These are phyloP conservation scores for Mytilinidion resinicola DNA, from an alignment of 495 filamentous ascomycete genomes.

Conservation along the genomic window DNA sequence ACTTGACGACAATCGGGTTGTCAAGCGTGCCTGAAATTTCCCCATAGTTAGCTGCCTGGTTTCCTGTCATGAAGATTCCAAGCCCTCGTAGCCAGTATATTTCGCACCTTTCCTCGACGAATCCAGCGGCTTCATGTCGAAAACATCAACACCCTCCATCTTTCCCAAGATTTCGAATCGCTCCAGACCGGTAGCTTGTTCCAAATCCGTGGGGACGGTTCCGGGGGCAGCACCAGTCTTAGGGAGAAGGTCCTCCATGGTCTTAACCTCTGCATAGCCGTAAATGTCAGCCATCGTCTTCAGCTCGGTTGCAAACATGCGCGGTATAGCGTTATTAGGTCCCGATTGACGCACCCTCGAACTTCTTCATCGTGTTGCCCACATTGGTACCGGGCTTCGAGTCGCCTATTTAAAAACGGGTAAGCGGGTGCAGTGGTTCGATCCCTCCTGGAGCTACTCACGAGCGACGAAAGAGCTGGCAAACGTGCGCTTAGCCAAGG, in stretches of 20 bases:
- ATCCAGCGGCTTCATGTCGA: slow-evolving; percentile 96
- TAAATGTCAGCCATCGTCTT: neutral
- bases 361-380: slow-evolving; percentile 24
- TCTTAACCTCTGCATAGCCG: slow-evolving; percentile 63
- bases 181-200: slow-evolving; percentile 94
- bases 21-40: slow-evolving; percentile 66
- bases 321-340: neutral
- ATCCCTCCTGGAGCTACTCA: slow-evolving; percentile 38
- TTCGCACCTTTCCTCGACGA: slow-evolving; percentile 72
- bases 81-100: neutral
- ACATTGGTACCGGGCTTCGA: slow-evolving; percentile 12
- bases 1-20: slow-evolving; percentile 82
- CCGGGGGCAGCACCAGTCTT: slow-evolving; percentile 69
- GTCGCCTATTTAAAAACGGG: slow-evolving; percentile 18
- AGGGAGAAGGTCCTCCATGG: slow-evolving; percentile 69
- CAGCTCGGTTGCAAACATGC: neutral
- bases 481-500: slow-evolving; percentile 54
- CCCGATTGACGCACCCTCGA: neutral
- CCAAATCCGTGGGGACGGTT: slow-evolving; percentile 83
- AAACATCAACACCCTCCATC: slow-evolving; percentile 96
- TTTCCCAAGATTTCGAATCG: slow-evolving; percentile 98
- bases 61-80: neutral
- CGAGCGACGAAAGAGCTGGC: slow-evolving; percentile 52
- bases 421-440: slow-evolving; percentile 13
- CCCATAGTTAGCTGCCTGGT: slow-evolving; percentile 2